phyloP scores from a whole-genome alignment of 768 basidiomycete genomes.

The Lactarius sanguifluus region DNA sequence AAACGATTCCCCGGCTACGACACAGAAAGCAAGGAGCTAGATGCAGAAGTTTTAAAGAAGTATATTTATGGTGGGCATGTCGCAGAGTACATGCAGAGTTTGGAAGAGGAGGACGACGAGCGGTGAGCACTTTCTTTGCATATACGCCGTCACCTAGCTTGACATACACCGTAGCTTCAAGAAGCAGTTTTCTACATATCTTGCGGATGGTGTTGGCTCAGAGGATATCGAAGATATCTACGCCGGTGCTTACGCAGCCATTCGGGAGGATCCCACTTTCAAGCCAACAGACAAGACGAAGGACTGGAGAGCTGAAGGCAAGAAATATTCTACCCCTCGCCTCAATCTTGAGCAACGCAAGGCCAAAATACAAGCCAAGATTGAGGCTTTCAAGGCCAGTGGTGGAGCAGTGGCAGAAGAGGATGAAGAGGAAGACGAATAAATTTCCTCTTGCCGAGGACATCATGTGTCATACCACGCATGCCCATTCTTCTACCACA shows the following conservation, averaged over 20 bases:
- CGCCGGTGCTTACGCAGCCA: conserved; percentile 88
- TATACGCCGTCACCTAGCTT: conserved; percentile 16
- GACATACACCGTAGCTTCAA: conserved; percentile 66
- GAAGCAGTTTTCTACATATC: conserved; percentile 95
- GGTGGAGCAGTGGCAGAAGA: conserved; percentile 45
- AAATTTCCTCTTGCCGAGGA: neutral
- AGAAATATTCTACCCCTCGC: conserved; percentile 65
- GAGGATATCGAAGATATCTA: conserved; percentile 98
- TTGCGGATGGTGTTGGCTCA: conserved; percentile 92
- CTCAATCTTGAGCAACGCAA: conserved; percentile 78
- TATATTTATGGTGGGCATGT: conserved; percentile 98
- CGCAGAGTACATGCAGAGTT: conserved; percentile 98
- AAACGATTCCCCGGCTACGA: conserved; percentile 99
- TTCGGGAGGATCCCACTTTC: conserved; percentile 92
- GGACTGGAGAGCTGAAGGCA: conserved; percentile 87
- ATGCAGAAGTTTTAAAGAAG: conserved; percentile 92
- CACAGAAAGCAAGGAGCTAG: conserved; percentile 86
- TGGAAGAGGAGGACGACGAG: conserved; percentile 99
- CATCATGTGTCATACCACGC: conserved; percentile 7
- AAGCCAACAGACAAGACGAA: conserved; percentile 84
- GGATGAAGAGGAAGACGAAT: conserved; percentile 52
- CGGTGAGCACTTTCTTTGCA: conserved; percentile 49
- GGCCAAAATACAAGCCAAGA: conserved; percentile 81
- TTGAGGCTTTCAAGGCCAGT: conserved; percentile 82
- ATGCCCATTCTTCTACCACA: neutral